Evolutionary conservation across 2,329 filamentous ascomycete species (phyloP).

Genomic region (Colletotrichum sp.): DNA sequence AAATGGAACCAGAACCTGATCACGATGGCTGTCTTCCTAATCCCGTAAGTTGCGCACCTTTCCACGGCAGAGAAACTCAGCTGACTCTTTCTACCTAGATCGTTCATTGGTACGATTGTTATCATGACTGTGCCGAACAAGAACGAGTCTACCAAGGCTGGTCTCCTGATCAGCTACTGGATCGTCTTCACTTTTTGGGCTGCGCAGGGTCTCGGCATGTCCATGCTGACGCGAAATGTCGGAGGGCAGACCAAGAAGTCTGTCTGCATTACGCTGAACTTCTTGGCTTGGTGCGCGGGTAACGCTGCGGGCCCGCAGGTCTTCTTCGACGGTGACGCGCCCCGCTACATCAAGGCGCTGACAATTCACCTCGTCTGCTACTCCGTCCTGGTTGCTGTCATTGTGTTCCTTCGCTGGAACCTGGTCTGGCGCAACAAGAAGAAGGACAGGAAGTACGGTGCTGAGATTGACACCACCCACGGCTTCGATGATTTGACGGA

Average conservation of each 20-base stretch:
- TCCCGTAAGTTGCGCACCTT: not conserved
- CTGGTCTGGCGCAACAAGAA: constrained; percentile 26
- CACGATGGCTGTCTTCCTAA: constrained; percentile 20
- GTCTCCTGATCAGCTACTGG: not conserved
- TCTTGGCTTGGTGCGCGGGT: constrained; percentile 40
- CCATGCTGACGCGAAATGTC: constrained; percentile 27
- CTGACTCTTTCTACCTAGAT: not conserved
- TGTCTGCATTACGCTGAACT: constrained; percentile 39
- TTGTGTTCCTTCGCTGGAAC: constrained; percentile 26
- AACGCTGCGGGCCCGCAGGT: constrained; percentile 43
- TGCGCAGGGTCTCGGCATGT: constrained; percentile 5
- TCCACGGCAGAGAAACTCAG: not conserved
- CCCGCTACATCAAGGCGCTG: constrained; percentile 38
- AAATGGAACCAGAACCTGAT: constrained; percentile 13
- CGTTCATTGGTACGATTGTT: constrained; percentile 1
- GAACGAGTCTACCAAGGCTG: not conserved
- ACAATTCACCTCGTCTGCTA: constrained; percentile 38
- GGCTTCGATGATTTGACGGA: constrained; percentile 24
- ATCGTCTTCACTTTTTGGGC: constrained; percentile 4
- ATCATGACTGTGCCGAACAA: constrained; percentile 7
- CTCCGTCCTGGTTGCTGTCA: constrained; percentile 28
- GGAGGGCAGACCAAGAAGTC: constrained; percentile 39
- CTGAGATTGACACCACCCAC: constrained; percentile 13
- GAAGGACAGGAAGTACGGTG: constrained; percentile 4
- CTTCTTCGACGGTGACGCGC: constrained; percentile 36